Evolutionary conservation across 2,329 filamentous ascomycete genomes (phyloP), one percentile per base, ranked within the genome.

Genomic region (Penicillium olsonii): DNA sequence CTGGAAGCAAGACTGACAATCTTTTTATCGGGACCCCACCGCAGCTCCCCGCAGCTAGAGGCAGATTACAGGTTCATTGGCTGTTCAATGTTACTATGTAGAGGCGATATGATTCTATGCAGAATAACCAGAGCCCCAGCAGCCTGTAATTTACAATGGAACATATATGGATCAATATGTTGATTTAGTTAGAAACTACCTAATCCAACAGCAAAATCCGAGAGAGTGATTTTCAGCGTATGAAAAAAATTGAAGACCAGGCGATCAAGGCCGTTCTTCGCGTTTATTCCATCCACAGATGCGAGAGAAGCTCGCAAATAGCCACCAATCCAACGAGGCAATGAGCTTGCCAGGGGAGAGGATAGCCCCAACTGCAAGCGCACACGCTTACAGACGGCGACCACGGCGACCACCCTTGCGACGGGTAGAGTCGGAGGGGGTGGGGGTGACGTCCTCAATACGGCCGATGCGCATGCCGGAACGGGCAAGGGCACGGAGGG

Each of bases 391-490:
- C 80, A 99, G 89, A 96, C 94, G 92, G 83, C 94, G 94, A 97
- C 94, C 94, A 89, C 94, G 92, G 81, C 94, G 92, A 96, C 94
- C 94, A 84, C 94, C 94, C 91, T 99, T 99, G 84, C 92, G 92
- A 82, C 94, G 90, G 73, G 94, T 99, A 78, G 90, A 96, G 81
- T 99, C 94, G 78, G 94, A 99, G 70, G 95, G 94, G 57, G 94
- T 99, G 70, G 94, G 94, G 70, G 95, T 99, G 63, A 99, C 94
- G 77, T 99, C 94, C 88, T 99, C 94, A 72, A 99, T 99, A 75
- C 94, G 89, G 76, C 94, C 94, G 71, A 99, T 99, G 84, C 92
- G 95, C 95, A 99, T 99, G 77, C 94, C 94, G 69, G 94, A 91
- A 85, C 94, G 95, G 76, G 94, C 94, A 67, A 99, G 88, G 70